Conservation (phyloP, 306 rosid genomes). For the Sechiopsis laciniata region DNA sequence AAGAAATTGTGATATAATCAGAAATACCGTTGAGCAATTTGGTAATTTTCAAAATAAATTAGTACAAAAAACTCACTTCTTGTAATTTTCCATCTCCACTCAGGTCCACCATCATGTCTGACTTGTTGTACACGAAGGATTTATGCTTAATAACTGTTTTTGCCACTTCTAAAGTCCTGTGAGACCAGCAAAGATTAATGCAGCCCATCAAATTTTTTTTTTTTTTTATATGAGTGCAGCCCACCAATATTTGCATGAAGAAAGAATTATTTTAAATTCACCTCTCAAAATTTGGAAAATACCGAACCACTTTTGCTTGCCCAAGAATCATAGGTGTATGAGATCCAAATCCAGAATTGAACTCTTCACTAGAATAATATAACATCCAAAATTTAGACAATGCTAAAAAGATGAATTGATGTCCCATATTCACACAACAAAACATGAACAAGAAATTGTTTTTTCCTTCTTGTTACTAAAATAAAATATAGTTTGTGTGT, state of each 20-base stretch:
- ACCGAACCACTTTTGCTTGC: conserved; percentile 91
- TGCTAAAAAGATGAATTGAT: not conserved
- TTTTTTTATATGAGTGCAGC: not conserved
- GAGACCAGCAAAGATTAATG: conserved; percentile 33
- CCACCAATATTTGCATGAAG: conserved; percentile 16
- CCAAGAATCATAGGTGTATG: conserved; percentile 92
- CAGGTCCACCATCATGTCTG: conserved; percentile 61
- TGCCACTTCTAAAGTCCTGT: conserved; percentile 67
- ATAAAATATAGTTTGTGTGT: not conserved
- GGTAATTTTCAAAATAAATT: not conserved
- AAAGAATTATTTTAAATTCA: conserved; percentile 25
- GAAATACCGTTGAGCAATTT: not conserved
- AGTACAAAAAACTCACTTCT: conserved; percentile 44
- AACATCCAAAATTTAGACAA: conserved; percentile 4
- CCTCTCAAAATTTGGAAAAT: conserved; percentile 80
- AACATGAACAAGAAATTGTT: not conserved
- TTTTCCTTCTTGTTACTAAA: not conserved
- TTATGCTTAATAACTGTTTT: conserved; percentile 71
- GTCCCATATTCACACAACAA: not conserved
- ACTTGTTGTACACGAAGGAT: conserved; percentile 52
- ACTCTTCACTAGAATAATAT: conserved; percentile 57
- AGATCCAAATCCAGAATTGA: conserved; percentile 86
- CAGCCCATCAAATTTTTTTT: not conserved
- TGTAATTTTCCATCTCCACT: conserved; percentile 63
- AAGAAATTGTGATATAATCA: not conserved